A percentile compares a stretch with the other conserved stretches of the same genome.
Conservation (phyloP, 805 yeast genomes). For the Suhomyces prunicola region DNA sequence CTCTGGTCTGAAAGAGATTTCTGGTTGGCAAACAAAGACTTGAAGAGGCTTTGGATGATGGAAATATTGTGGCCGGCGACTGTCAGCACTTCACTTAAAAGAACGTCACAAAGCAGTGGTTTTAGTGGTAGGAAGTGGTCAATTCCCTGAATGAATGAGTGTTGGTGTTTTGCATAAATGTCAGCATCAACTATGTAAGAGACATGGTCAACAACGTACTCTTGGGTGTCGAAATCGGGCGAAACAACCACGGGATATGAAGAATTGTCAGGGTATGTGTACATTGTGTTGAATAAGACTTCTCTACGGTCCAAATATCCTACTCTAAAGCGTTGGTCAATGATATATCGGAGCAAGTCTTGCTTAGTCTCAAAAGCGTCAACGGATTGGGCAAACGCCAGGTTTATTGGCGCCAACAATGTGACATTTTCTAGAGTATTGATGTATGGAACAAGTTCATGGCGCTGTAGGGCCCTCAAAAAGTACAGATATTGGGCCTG, state of each 20-base stretch:
- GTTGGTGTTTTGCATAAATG: constrained; percentile 56
- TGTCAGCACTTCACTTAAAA: constrained; percentile 21
- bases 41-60: constrained; percentile 26
- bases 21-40: constrained; percentile 19
- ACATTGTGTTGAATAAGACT: constrained; percentile 31
- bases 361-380: constrained; percentile 5
- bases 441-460: constrained; percentile 59
- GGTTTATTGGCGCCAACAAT: constrained; percentile 75
- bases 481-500: constrained; percentile 67
- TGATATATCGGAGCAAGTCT: constrained; percentile 27
- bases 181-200: constrained; percentile 56
- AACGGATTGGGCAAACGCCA: constrained; percentile 50
- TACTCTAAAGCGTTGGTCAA: constrained; percentile 31
- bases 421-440: constrained; percentile 64
- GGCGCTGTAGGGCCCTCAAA: constrained; percentile 56
- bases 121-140: constrained; percentile 41
- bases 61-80: constrained; percentile 22
- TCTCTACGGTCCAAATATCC: constrained; percentile 24
- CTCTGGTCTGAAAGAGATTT: not conserved
- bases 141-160: constrained; percentile 66
- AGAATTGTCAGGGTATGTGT: constrained; percentile 5
- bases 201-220: constrained; percentile 40
- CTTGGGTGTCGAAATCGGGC: constrained; percentile 23
- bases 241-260: constrained; percentile 21
- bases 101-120: constrained; percentile 33